These are phyloP conservation scores for Hortiboletus campestris DNA, from an alignment of 768 basidiomycete species.

Conservation along the genomic window DNA sequence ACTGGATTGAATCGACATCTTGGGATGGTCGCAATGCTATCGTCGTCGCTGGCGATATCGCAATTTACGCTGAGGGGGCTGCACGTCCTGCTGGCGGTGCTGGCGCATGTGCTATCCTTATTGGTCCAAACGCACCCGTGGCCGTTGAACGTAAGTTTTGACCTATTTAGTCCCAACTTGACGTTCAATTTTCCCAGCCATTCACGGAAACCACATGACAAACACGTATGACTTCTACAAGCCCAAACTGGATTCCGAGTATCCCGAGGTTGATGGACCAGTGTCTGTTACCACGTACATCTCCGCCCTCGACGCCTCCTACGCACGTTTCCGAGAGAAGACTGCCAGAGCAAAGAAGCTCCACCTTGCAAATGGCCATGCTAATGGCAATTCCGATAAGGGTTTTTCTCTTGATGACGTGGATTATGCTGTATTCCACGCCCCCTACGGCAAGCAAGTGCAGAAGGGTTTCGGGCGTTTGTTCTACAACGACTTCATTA, in stretches of 20 bases:
- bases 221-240: conserved; percentile 99
- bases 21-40: conserved; percentile 99
- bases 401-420: conserved; percentile 76
- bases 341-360: conserved; percentile 61
- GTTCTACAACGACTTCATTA: conserved; percentile 89
- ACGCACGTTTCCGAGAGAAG: conserved; percentile 82
- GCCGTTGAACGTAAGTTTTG: conserved; percentile 84
- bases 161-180: conserved; percentile 3
- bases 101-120: conserved; percentile 90
- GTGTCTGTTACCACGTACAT: conserved; percentile 95
- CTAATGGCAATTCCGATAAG: conserved; percentile 31
- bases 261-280: conserved; percentile 96
- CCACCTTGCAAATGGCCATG: conserved; percentile 34
- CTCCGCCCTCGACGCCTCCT: conserved; percentile 88
- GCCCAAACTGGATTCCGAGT: conserved; percentile 91
- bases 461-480: conserved; percentile 95
- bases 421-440: conserved; percentile 96
- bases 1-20: conserved; percentile 94
- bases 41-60: conserved; percentile 95
- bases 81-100: conserved; percentile 97
- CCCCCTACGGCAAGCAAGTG: conserved; percentile 98
- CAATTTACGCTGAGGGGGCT: conserved; percentile 94
- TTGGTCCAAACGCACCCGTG: conserved; percentile 94
- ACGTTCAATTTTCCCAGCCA: conserved; percentile 50
- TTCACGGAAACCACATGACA: conserved; percentile 95